A percentile compares a stretch with the other conserved stretches of the same genome.
phyloP scores from a whole-genome alignment of 192 early-diverging fungal genomes.

The Phycomyces nitens region DNA sequence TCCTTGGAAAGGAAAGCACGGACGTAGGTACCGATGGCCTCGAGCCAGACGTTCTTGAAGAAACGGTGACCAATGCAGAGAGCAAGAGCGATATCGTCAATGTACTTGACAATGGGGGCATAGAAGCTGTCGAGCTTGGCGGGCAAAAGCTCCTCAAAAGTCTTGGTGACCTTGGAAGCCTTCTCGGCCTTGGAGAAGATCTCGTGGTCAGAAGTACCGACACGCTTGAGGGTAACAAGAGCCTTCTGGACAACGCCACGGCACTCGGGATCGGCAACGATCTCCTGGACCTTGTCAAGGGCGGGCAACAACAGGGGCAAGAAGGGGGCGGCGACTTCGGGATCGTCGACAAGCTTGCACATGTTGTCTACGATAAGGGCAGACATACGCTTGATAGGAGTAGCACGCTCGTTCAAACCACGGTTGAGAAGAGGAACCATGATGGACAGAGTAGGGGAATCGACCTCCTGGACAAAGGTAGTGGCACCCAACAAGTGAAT shows the following conservation, averaged over 20 bases:
- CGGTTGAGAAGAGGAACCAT: slow-evolving; percentile 74
- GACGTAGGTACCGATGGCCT: slow-evolving; percentile 52
- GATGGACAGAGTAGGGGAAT: slow-evolving; percentile 73
- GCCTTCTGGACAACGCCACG: slow-evolving; percentile 67
- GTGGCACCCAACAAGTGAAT: slow-evolving; percentile 78
- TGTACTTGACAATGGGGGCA: slow-evolving; percentile 52
- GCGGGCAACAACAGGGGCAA: slow-evolving; percentile 73
- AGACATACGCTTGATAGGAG: slow-evolving; percentile 70
- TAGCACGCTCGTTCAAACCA: slow-evolving; percentile 67
- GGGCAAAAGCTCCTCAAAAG: slow-evolving; percentile 49
- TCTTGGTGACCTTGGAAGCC: slow-evolving; percentile 43
- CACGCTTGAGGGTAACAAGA: slow-evolving; percentile 61
- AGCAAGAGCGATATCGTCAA: slow-evolving; percentile 55
- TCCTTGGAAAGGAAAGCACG: slow-evolving; percentile 54
- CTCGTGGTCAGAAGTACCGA: slow-evolving; percentile 49
- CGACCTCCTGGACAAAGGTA: slow-evolving; percentile 77
- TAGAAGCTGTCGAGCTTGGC: slow-evolving; percentile 52
- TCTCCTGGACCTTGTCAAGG: slow-evolving; percentile 72
- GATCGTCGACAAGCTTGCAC: slow-evolving; percentile 86
- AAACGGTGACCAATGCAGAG: slow-evolving; percentile 61
- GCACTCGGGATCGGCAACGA: slow-evolving; percentile 75
- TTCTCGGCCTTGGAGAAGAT: slow-evolving; percentile 18
- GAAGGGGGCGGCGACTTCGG: slow-evolving; percentile 76
- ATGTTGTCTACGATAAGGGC: slow-evolving; percentile 88
- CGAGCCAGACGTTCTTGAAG: slow-evolving; percentile 60